phyloP scores from a whole-genome alignment of 1,139 yeast genomes.

The Kodamaea ohmeri region DNA sequence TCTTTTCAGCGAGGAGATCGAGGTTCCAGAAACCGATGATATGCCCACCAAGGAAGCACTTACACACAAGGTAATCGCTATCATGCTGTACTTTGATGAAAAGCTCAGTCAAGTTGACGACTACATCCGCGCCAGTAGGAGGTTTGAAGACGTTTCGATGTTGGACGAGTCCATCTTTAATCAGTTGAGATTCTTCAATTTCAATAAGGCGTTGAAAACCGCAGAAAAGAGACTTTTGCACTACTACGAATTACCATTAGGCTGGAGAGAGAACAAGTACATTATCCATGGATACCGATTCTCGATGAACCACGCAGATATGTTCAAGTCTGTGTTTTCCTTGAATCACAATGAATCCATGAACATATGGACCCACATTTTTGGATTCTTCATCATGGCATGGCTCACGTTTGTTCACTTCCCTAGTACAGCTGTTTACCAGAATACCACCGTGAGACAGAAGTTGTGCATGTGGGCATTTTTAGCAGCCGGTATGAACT shows the following conservation, averaged over 20 bases:
- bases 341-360: slow-evolving; percentile 82
- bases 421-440: slow-evolving; percentile 52
- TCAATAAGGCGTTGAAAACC: slow-evolving; percentile 53
- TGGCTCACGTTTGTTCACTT: slow-evolving; percentile 59
- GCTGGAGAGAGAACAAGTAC: slow-evolving; percentile 91
- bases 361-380: slow-evolving; percentile 90
- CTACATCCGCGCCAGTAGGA: slow-evolving; percentile 35
- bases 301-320: slow-evolving; percentile 59
- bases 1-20: slow-evolving; percentile 25
- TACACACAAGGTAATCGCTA: slow-evolving; percentile 47
- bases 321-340: slow-evolving; percentile 53
- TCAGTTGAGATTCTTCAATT: slow-evolving; percentile 49
- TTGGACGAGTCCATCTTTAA: slow-evolving; percentile 23
- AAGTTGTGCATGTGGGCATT: slow-evolving; percentile 60
- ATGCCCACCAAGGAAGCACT: slow-evolving; percentile 25
- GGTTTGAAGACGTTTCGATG: slow-evolving; percentile 5
- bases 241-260: slow-evolving; percentile 84
- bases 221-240: slow-evolving; percentile 61
- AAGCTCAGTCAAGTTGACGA: slow-evolving; percentile 52
- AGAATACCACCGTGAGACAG: slow-evolving; percentile 43
- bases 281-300: slow-evolving; percentile 85
- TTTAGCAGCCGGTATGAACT: slow-evolving; percentile 68
- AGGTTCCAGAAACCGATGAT: slow-evolving; percentile 15
- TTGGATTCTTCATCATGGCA: slow-evolving; percentile 60
- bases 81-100: slow-evolving; percentile 56